phyloP scores from a whole-genome alignment of 805 yeast species.

The Lipomyces mesembrius region DNA sequence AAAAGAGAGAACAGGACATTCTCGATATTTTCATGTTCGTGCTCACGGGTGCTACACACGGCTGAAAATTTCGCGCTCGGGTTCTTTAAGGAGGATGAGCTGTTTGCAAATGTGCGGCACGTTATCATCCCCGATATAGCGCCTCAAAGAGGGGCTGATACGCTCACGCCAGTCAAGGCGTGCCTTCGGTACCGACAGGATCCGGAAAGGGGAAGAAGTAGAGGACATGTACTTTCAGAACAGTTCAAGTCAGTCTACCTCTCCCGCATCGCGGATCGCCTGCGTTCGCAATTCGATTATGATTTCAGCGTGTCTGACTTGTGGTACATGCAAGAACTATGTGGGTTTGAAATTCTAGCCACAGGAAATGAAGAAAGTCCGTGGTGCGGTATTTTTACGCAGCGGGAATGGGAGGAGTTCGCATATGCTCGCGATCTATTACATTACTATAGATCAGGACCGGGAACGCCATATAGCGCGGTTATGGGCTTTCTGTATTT shows the following conservation, averaged over 20 bases:
- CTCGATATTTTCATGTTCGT: slow-evolving; percentile 34
- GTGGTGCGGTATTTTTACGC: slow-evolving; percentile 31
- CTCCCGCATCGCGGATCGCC: slow-evolving; percentile 18
- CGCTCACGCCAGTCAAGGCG: slow-evolving; percentile 35
- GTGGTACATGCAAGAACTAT: slow-evolving; percentile 36
- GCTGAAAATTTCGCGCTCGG: slow-evolving; percentile 34
- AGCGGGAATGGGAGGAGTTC: slow-evolving; percentile 33
- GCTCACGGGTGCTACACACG: slow-evolving; percentile 32
- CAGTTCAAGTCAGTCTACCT: slow-evolving; percentile 19
- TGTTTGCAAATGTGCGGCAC: slow-evolving; percentile 12
- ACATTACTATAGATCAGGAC: slow-evolving; percentile 41
- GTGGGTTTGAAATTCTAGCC: slow-evolving; percentile 36
- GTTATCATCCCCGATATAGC: slow-evolving; percentile 31
- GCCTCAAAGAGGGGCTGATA: slow-evolving; percentile 31
- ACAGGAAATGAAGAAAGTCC: slow-evolving; percentile 19
- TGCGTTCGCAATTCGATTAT: slow-evolving; percentile 8
- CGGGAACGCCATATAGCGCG: slow-evolving; percentile 39
- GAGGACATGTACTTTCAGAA: slow-evolving; percentile 7
- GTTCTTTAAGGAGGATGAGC: slow-evolving; percentile 22
- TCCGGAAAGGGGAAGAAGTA: slow-evolving; percentile 17
- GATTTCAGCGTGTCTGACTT: slow-evolving; percentile 23
- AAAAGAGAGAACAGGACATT: slow-evolving; percentile 3
- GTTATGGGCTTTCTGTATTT: slow-evolving; percentile 54
- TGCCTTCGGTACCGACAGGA: slow-evolving; percentile 28
- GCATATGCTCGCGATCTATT: slow-evolving; percentile 36